These are phyloP conservation scores for Termitomyces sp. DNA, from an alignment of 768 basidiomycete species.

Conservation along the genomic window DNA sequence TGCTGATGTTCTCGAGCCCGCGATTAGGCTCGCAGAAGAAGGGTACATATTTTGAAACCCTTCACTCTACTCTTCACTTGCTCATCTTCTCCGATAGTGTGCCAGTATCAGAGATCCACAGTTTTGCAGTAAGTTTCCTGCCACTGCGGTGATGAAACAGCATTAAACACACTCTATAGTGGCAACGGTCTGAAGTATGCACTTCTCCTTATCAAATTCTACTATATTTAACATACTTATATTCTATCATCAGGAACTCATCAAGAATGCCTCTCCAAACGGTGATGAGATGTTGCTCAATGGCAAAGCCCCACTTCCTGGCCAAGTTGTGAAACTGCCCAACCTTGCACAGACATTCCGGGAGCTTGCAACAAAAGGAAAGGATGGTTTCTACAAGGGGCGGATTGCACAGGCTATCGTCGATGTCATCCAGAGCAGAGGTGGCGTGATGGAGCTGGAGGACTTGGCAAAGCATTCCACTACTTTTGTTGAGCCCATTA, in stretches of 20 bases:
- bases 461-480: conserved; percentile 86
- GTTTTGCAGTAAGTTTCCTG: conserved; percentile 41
- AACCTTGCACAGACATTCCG: conserved; percentile 84
- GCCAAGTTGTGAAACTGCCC: conserved; percentile 79
- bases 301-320: conserved; percentile 79
- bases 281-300: conserved; percentile 83
- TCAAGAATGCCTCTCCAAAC: conserved; percentile 84
- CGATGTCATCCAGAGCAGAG: conserved; percentile 77
- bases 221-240: conserved; percentile 2
- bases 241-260: conserved; percentile 40
- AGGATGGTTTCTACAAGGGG: conserved; percentile 93
- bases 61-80: neutral
- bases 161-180: conserved; percentile 28
- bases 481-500: conserved; percentile 84
- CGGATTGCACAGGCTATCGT: conserved; percentile 87
- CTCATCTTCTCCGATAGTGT: conserved; percentile 41
- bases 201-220: neutral
- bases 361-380: conserved; percentile 74
- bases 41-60: conserved; percentile 53
- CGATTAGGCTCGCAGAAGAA: conserved; percentile 88
- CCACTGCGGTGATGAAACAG: conserved; percentile 2
- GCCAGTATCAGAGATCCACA: conserved; percentile 84
- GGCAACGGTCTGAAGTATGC: conserved; percentile 55
- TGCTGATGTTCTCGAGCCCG: conserved; percentile 80
- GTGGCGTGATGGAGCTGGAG: conserved; percentile 92